These are phyloP conservation scores for Epichloe brachyelytri DNA, from an alignment of 2,329 filamentous ascomycete genomes.

Conservation along the genomic window DNA sequence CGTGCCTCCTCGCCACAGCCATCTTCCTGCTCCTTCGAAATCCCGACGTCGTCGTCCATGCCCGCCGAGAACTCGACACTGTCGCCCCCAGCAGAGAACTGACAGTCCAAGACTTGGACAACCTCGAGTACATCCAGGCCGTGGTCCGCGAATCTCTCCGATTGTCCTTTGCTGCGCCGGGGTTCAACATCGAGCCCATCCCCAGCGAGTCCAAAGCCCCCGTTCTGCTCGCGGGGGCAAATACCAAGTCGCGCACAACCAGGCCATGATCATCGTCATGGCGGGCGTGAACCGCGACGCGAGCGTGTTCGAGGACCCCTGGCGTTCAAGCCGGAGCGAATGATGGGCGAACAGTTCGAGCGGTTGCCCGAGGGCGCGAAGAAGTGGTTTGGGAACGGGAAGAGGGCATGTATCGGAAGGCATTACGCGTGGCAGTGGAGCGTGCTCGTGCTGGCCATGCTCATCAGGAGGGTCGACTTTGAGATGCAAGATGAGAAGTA, in stretches of 20 bases:
- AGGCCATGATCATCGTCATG: constrained; percentile 35
- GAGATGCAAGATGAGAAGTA: constrained; percentile 28
- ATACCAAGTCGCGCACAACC: constrained; percentile 35
- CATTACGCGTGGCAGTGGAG: constrained; percentile 36
- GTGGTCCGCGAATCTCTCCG: constrained; percentile 42
- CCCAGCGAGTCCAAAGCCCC: constrained; percentile 28
- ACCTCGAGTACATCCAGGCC: constrained; percentile 40
- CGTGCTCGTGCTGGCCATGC: constrained; percentile 26
- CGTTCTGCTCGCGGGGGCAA: constrained; percentile 34
- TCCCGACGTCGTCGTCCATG: constrained; percentile 32
- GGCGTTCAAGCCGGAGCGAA: constrained; percentile 33
- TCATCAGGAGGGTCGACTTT: constrained; percentile 34
- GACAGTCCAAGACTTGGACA: constrained; percentile 32
- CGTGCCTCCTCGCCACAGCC: constrained; percentile 29
- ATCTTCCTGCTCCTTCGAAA: constrained; percentile 41
- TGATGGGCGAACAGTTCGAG: constrained; percentile 33
- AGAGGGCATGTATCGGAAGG: constrained; percentile 37
- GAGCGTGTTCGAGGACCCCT: constrained; percentile 32
- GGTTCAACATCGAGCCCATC: constrained; percentile 40
- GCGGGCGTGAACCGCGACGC: constrained; percentile 38
- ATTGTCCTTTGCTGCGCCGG: constrained; percentile 39
- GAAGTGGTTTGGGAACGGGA: constrained; percentile 40
- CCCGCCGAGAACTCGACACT: constrained; percentile 39
- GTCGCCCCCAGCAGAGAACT: constrained; percentile 35
- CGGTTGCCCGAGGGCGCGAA: constrained; percentile 30